Conservation (phyloP, 306 rosid species). For the Prunus armeniaca region DNA sequence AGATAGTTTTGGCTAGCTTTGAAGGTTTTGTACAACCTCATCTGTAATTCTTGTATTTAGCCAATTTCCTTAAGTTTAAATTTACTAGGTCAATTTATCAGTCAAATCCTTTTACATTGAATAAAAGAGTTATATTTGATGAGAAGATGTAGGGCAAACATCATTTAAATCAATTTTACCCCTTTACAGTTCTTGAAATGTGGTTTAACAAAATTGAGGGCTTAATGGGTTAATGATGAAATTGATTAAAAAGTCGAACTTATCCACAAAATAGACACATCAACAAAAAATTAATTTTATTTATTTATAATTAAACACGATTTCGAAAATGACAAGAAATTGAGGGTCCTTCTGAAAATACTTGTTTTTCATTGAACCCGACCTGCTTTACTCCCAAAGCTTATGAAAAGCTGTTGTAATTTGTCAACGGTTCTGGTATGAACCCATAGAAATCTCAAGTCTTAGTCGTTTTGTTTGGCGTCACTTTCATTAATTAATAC, state of each 20-base stretch:
- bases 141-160: slow-evolving; percentile 28
- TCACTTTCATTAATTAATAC: background rate
- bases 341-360: background rate
- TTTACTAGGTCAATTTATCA: slow-evolving; percentile 40
- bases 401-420: background rate
- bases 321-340: background rate
- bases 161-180: no score
- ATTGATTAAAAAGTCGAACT: no score
- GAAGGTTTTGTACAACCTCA: slow-evolving; percentile 41
- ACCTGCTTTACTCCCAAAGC: slow-evolving; percentile 1
- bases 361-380: background rate
- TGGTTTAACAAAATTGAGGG: no score
- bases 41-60: slow-evolving; percentile 53
- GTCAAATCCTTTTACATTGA: slow-evolving; percentile 45
- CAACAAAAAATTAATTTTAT: background rate
- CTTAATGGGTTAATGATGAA: no score
- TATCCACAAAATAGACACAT: no score
- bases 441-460: slow-evolving; percentile 7
- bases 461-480: background rate
- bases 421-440: slow-evolving; percentile 25
- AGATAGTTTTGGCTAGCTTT: slow-evolving; percentile 36
- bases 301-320: background rate
- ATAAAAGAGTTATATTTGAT: slow-evolving; percentile 46
- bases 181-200: no score
- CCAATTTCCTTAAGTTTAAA: slow-evolving; percentile 33